phyloP scores from a whole-genome alignment of 192 early-diverging fungal genomes.

The Funneliformis geosporum region DNA sequence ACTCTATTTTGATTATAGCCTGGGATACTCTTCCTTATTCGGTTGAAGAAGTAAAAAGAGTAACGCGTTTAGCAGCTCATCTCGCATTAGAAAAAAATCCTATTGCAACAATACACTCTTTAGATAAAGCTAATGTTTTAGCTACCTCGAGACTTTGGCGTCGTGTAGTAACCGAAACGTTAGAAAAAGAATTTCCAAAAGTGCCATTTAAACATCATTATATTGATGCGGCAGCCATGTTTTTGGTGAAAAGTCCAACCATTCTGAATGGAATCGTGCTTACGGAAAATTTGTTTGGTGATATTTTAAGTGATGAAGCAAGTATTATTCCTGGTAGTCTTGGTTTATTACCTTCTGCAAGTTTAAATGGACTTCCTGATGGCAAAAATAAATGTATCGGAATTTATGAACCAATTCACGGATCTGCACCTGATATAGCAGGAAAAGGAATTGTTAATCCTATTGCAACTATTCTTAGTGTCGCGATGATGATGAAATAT shows the following conservation, averaged over 20 bases:
- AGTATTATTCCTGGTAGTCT: conserved; percentile 93
- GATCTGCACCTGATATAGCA: conserved; percentile 97
- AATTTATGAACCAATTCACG: conserved; percentile 99
- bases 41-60: conserved; percentile 86
- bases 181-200: conserved; percentile 86
- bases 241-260: conserved; percentile 89
- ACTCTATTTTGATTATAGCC: conserved; percentile 48
- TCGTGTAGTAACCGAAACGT: conserved; percentile 85
- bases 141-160: conserved; percentile 98
- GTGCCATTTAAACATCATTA: conserved; percentile 88
- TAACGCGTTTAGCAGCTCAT: conserved; percentile 90
- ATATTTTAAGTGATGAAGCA: conserved; percentile 95
- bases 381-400: conserved; percentile 72
- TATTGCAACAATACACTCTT: conserved; percentile 86
- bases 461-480: conserved; percentile 94
- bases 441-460: conserved; percentile 97
- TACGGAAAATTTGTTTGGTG: conserved; percentile 99
- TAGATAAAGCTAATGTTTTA: conserved; percentile 99
- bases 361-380: conserved; percentile 84
- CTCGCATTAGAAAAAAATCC: conserved; percentile 80
- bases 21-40: conserved; percentile 96
- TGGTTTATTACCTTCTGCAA: conserved; percentile 91
- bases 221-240: conserved; percentile 97
- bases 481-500: conserved; percentile 93
- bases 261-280: conserved; percentile 92